These are phyloP conservation scores for Candida glucosophila DNA, from an alignment of 1,139 yeast species.

Conservation along the genomic window DNA sequence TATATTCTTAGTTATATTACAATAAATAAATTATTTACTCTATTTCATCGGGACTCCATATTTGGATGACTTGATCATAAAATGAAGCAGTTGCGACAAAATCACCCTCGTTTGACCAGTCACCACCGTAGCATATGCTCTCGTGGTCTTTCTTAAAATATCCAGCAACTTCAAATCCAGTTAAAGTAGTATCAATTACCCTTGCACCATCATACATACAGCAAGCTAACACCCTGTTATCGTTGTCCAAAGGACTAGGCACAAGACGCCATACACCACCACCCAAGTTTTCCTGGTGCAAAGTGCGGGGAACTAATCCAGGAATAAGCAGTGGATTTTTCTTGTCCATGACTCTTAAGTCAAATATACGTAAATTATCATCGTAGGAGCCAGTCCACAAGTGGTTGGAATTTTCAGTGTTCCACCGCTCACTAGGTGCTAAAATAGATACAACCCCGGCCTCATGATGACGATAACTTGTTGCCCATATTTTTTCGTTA, in stretches of 20 bases:
- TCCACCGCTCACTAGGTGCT: constrained; percentile 35
- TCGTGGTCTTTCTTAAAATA: constrained; percentile 67
- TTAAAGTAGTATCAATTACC: constrained; percentile 32
- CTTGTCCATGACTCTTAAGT: constrained; percentile 49
- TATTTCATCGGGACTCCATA: constrained; percentile 41
- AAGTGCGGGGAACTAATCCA: constrained; percentile 41
- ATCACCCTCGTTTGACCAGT: constrained; percentile 52
- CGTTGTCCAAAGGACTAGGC: constrained; percentile 43
- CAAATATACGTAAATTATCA: constrained; percentile 63
- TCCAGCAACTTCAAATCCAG: constrained; percentile 32
- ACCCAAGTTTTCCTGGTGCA: constrained; percentile 46
- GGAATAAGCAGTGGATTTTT: constrained; percentile 27
- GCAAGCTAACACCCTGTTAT: constrained; percentile 56
- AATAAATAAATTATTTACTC: background rate
- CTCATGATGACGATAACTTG: constrained; percentile 53
- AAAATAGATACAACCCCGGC: constrained; percentile 87
- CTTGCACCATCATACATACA: constrained; percentile 97
- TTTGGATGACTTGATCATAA: constrained; percentile 74
- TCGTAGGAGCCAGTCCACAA: constrained; percentile 93
- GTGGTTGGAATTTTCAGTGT: constrained; percentile 34
- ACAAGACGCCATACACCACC: constrained; percentile 95
- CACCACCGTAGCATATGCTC: constrained; percentile 95
- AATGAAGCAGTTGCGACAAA: constrained; percentile 76
- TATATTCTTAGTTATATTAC: constrained; percentile 4
- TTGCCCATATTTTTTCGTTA: constrained; percentile 39